phyloP scores from a whole-genome alignment of 2,329 filamentous ascomycete species.

The Arachnopeziza araneosa region DNA sequence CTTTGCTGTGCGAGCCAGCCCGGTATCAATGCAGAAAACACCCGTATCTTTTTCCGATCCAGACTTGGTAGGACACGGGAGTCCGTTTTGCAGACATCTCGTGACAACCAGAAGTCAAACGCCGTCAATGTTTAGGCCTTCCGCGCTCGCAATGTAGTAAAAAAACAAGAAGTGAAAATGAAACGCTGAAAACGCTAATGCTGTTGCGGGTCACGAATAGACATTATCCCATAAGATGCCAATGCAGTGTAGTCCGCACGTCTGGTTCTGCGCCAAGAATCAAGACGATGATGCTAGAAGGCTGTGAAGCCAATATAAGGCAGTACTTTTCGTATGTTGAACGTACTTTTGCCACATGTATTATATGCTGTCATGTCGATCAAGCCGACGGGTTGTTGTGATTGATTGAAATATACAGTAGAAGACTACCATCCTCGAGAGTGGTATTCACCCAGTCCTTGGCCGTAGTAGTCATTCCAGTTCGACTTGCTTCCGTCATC shows the following conservation, averaged over 20 bases:
- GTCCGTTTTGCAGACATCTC: constrained; percentile 3
- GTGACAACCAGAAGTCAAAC: constrained; percentile 14
- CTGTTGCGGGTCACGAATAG: constrained; percentile 16
- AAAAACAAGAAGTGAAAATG: constrained; percentile 15
- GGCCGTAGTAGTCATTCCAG: constrained; percentile 82
- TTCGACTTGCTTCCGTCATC: constrained; percentile 61
- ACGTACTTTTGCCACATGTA: constrained; percentile 23
- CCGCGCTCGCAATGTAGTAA: constrained; percentile 20
- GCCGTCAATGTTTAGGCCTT: constrained; percentile 22
- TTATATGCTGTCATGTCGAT: constrained; percentile 10
- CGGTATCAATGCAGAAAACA: constrained; percentile 18
- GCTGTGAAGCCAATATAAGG: constrained; percentile 29
- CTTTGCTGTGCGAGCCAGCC: constrained; percentile 4
- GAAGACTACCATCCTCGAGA: constrained; percentile 70
- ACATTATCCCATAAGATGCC: constrained; percentile 21
- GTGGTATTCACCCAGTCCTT: constrained; percentile 76
- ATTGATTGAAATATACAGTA: neutral
- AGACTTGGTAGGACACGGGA: constrained; percentile 6
- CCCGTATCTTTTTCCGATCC: constrained; percentile 18
- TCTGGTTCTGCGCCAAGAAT: constrained; percentile 25
- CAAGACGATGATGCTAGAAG: constrained; percentile 26
- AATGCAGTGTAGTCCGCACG: constrained; percentile 15
- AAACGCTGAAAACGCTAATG: constrained; percentile 22
- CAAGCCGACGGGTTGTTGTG: neutral
- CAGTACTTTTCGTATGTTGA: constrained; percentile 15